Conservation (phyloP, 768 basidiomycete genomes). For the Hericium rajendrae region DNA sequence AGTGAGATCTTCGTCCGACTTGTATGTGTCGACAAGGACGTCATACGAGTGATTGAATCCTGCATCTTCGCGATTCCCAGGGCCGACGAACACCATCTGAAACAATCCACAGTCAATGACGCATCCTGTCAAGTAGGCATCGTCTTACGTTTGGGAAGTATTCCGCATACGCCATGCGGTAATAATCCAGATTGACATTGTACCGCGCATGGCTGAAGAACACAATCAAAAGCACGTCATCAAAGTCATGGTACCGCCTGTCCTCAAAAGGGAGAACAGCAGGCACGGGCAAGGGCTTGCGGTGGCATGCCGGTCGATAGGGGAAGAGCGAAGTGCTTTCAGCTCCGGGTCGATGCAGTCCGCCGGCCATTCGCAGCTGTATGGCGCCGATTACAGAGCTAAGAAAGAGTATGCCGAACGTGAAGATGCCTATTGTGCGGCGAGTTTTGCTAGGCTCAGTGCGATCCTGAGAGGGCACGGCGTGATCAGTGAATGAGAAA, state of each 20-base stretch:
- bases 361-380: not conserved
- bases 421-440: conserved; percentile 2
- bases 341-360: not conserved
- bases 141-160: conserved; percentile 40
- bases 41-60: conserved; percentile 42
- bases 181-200: conserved; percentile 35
- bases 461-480: too few species aligned
- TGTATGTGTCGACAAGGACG: conserved; percentile 37
- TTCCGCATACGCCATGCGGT: conserved; percentile 35
- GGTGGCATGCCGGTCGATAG: conserved; percentile 12
- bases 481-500: too few species aligned
- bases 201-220: conserved; percentile 44
- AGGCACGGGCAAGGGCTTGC: conserved; percentile 16
- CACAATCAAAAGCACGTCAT: conserved; percentile 34
- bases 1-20: conserved; percentile 33
- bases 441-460: not conserved
- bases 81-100: conserved; percentile 41
- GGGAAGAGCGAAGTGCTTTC: not conserved
- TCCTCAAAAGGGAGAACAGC: conserved; percentile 8
- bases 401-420: conserved; percentile 3
- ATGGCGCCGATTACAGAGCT: conserved; percentile 4
- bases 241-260: conserved; percentile 27
- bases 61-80: conserved; percentile 34
- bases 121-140: not conserved
- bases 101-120: not conserved